Evolutionary conservation across 202 grass and related monocot species (phyloP).

Genomic region (Alloteropsis angusta): DNA sequence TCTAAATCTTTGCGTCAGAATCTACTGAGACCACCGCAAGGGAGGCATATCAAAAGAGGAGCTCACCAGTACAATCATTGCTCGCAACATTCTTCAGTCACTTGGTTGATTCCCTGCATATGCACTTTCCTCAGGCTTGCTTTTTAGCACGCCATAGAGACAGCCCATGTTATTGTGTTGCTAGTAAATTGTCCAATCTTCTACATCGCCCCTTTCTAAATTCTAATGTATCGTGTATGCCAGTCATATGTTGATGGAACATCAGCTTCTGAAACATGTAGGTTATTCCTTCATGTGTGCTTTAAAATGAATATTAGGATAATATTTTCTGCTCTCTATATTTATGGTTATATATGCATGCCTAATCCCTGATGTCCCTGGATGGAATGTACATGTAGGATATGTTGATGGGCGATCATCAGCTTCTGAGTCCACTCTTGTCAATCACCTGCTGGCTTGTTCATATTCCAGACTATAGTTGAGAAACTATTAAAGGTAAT

Average conservation of each 20-base stretch:
- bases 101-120: slow-evolving; percentile 31
- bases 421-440: neutral
- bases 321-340: neutral
- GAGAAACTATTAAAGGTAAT: neutral
- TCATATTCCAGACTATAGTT: neutral
- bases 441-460: neutral
- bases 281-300: neutral
- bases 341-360: neutral
- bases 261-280: neutral
- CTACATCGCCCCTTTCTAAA: neutral
- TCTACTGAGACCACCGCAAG: slow-evolving; percentile 35
- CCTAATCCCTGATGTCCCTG: neutral
- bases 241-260: neutral
- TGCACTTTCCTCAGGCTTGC: slow-evolving; percentile 11
- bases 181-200: slow-evolving; percentile 21
- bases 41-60: slow-evolving; percentile 37
- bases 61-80: slow-evolving; percentile 23
- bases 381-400: neutral
- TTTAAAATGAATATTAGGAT: neutral
- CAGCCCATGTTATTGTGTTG: slow-evolving; percentile 24
- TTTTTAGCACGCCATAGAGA: slow-evolving; percentile 25
- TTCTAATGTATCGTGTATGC: too few relatives aligned
- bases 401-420: too few relatives aligned
- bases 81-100: slow-evolving; percentile 33
- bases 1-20: slow-evolving; percentile 42